Percentiles rank a stretch among this genome's conserved stretches.
Conservation (phyloP, 768 basidiomycete species). For the Lactarius deliciosus region DNA sequence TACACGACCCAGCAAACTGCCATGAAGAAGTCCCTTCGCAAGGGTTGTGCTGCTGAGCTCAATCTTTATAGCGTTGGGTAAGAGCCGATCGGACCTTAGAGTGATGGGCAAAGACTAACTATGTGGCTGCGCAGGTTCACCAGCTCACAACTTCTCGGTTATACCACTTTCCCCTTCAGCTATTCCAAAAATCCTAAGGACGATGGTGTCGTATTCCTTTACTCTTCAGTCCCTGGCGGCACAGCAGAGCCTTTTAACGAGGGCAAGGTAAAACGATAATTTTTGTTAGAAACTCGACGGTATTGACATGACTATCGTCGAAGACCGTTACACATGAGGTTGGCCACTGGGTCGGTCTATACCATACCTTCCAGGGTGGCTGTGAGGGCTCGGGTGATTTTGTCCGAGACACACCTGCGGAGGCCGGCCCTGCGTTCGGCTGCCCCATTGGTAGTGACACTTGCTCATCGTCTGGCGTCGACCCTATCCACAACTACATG, state of each 20-base stretch:
- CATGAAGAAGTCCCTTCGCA: conserved; percentile 50
- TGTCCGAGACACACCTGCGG: conserved; percentile 52
- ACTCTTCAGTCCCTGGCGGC: conserved; percentile 43
- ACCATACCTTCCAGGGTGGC: conserved; percentile 59
- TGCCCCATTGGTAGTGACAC: conserved; percentile 39
- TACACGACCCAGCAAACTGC: conserved; percentile 38
- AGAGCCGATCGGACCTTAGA: conserved; percentile 21
- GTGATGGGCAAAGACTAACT: not conserved
- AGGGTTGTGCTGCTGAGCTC: conserved; percentile 42
- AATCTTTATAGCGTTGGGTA: conserved; percentile 56
- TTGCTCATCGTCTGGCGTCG: conserved; percentile 35
- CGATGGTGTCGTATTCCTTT: conserved; percentile 48
- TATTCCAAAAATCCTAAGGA: conserved; percentile 41
- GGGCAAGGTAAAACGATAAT: conserved; percentile 20
- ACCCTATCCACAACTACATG: conserved; percentile 55
- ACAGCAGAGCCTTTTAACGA: conserved; percentile 41
- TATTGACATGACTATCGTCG: not conserved
- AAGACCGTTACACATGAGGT: conserved; percentile 56
- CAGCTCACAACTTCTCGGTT: conserved; percentile 49
- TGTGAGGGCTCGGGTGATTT: conserved; percentile 43
- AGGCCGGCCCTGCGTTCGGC: conserved; percentile 41
- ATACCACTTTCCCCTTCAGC: conserved; percentile 51
- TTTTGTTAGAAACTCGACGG: not conserved
- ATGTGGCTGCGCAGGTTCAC: conserved; percentile 36
- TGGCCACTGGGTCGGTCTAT: conserved; percentile 62